Conservation (phyloP, 768 basidiomycete genomes). For the Lentinula boryana region DNA sequence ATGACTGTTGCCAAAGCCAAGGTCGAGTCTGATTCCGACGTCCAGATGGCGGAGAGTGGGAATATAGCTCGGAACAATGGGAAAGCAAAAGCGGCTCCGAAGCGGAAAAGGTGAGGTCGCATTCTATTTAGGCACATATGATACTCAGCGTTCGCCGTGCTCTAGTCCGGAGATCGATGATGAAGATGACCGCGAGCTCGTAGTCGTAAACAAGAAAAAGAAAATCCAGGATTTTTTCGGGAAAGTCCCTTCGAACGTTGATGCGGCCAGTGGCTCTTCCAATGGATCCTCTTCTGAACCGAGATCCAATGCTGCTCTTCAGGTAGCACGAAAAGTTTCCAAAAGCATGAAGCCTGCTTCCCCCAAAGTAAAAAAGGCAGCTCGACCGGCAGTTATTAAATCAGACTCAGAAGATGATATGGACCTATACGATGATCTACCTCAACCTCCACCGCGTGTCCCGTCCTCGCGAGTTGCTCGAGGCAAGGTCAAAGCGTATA, state of each 20-base stretch:
- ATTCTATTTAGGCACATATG: neutral
- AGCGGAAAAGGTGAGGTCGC: constrained; percentile 62
- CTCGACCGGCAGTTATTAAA: constrained; percentile 29
- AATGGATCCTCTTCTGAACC: constrained; percentile 1
- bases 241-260: constrained; percentile 26
- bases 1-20: constrained; percentile 15
- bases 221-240: constrained; percentile 57
- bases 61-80: constrained; percentile 23
- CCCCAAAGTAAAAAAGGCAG: constrained; percentile 45
- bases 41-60: constrained; percentile 27
- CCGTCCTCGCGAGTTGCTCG: constrained; percentile 43
- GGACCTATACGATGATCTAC: constrained; percentile 32
- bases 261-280: neutral
- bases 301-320: constrained; percentile 29
- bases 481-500: constrained; percentile 51
- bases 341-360: constrained; percentile 56
- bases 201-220: constrained; percentile 43
- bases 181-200: constrained; percentile 26
- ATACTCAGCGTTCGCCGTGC: neutral
- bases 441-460: constrained; percentile 33
- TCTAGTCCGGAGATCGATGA: constrained; percentile 30
- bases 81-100: constrained; percentile 38
- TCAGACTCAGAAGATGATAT: constrained; percentile 41
- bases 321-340: constrained; percentile 40
- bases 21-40: constrained; percentile 28